Conservation (phyloP, 176 grass and related monocot species). For the Urochloa ruziziensis region DNA sequence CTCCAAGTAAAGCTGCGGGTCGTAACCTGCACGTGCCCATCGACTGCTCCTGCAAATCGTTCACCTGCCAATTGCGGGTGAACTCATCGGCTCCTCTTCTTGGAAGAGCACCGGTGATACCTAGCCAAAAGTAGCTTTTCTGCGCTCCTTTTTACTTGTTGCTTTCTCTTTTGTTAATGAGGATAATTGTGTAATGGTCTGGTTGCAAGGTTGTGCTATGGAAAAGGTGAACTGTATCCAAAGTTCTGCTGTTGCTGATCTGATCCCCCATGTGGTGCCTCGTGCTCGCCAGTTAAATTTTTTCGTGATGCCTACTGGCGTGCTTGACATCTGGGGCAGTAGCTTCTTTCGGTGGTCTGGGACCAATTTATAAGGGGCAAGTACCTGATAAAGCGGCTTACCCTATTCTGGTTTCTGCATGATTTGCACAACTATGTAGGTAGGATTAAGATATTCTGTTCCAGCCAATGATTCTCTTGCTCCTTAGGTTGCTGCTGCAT, state of each 20-base stretch:
- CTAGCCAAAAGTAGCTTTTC: not conserved
- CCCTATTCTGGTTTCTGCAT: not conserved
- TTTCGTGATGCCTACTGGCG: not conserved
- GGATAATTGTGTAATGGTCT: not conserved
- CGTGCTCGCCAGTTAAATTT: not conserved
- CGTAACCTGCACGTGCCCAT: conserved; percentile 49
- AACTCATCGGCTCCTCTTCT: conserved; percentile 12
- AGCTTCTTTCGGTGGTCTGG: conserved; percentile 28
- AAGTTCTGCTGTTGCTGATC: conserved; percentile 15
- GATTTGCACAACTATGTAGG: not conserved
- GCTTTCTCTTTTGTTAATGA: not conserved
- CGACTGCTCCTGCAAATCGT: conserved; percentile 34
- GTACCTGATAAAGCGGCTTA: conserved; percentile 2
- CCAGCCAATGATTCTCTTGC: not conserved
- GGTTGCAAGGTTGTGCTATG: conserved; percentile 14
- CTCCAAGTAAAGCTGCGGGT: conserved; percentile 4
- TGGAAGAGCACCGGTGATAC: conserved; percentile 15
- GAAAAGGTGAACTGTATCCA: not conserved
- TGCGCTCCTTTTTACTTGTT: not conserved
- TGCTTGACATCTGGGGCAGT: not conserved
- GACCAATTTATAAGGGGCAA: not conserved
- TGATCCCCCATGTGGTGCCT: conserved; percentile 38
- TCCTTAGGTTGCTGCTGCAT: not conserved
- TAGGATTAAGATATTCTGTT: not conserved
- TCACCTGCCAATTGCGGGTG: not conserved